These are phyloP conservation scores for Neostapfia colusana DNA, from an alignment of 176 grass and related monocot genomes.

Conservation along the genomic window DNA sequence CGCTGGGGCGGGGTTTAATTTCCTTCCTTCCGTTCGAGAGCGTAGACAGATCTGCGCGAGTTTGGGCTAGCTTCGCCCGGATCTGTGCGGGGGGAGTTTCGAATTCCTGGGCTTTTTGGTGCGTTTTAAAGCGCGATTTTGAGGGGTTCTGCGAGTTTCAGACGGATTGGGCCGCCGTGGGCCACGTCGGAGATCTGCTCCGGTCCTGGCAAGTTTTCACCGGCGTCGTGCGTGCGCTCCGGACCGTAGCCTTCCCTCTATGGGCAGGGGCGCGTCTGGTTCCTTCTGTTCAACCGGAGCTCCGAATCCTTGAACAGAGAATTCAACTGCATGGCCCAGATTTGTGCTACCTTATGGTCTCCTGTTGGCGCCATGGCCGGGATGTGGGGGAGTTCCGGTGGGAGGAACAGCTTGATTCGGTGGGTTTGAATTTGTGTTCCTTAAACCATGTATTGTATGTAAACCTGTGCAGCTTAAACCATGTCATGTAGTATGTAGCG, in stretches of 20 bases:
- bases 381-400: background rate
- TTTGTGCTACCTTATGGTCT: background rate
- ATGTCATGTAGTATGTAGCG: background rate
- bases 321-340: background rate
- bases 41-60: background rate
- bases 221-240: background rate
- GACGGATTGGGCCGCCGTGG: slow-evolving; percentile 15
- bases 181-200: background rate
- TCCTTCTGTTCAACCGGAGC: background rate
- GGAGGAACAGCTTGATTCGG: background rate
- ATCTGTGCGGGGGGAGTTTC: background rate
- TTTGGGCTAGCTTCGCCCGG: background rate
- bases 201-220: background rate
- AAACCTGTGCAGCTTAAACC: background rate
- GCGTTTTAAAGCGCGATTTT: background rate
- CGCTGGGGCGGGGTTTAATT: background rate
- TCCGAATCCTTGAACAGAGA: background rate
- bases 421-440: background rate
- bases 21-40: background rate
- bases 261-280: background rate
- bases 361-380: background rate
- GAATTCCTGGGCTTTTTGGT: slow-evolving; percentile 12
- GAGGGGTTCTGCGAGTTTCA: background rate
- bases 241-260: background rate
- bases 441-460: background rate